Evolutionary conservation across 2,329 filamentous ascomycete genomes (phyloP), one percentile per base, ranked within the genome.

Genomic region (Stemphylium lycopersici): DNA sequence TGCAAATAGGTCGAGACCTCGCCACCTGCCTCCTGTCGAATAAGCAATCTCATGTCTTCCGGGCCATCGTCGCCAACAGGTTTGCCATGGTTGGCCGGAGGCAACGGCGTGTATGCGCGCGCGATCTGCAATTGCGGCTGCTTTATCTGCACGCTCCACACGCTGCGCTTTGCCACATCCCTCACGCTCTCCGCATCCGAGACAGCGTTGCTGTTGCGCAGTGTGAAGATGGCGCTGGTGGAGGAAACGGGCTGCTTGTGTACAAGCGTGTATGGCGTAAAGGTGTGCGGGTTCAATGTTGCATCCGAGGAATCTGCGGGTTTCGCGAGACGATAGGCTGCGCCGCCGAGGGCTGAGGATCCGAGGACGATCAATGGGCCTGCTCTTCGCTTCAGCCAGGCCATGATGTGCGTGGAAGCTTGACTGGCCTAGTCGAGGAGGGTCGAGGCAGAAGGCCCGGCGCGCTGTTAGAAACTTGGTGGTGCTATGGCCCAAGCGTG

Each of bases 81-180:
- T 29, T 56, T 58, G n/a, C 39, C 52, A 72, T 36, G 80, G 77
- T 31, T 72, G 61, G 29, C 73, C 2, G 86, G 83, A 0, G 91
- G 93, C 0, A 99, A 79, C 0, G 93, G 92, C 3, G 95, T 98
- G 76, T 99, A 99, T 53, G 91, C 87, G 58, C 95, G 81, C 38
- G 91, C 90, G 65, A 99, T 96, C 76, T 97, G 93, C 52, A 98
- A 78, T 73, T 96, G 88, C 2, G 95, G 95, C 77, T 98, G 95
- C 78, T 96, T 96, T 70, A 96, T 87, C 78, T 97, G 90, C 31
- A 98, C 88, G 59, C 89, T 92, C 89, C 91, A 96, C 37, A 96
- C 82, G 4, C 90, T 89, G 51, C 84, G 80, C 38, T 76, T 75
- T 84, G 86, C 88, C 13, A 64, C 66, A 29, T 76, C 68, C 32